These are phyloP conservation scores for Plantago major DNA, from an alignment of 257 asterid genomes.

Conservation along the genomic window DNA sequence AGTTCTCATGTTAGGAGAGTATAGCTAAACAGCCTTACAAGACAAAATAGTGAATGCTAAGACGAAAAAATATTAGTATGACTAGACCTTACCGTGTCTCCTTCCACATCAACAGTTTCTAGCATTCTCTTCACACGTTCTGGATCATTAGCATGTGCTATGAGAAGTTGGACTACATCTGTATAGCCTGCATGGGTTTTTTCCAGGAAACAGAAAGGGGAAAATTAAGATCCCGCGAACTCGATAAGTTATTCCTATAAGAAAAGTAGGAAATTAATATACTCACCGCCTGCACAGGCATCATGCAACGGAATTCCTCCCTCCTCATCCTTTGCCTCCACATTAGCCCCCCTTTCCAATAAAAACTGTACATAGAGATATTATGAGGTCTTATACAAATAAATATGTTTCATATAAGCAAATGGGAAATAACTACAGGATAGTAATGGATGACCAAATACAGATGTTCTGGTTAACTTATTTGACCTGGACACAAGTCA, in stretches of 20 bases:
- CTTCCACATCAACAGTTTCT: conserved; percentile 67
- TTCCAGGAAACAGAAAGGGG: conserved; percentile 1
- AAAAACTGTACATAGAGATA: conserved; percentile 41
- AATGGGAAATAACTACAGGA: not conserved
- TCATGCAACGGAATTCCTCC: conserved; percentile 82
- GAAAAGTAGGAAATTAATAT: not conserved
- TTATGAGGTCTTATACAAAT: not conserved
- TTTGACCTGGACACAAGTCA: conserved; percentile 71
- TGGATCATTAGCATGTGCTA: conserved; percentile 42
- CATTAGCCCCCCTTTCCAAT: conserved; percentile 64
- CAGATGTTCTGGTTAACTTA: conserved; percentile 12
- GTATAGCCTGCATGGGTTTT: conserved; percentile 45
- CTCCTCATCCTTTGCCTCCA: conserved; percentile 75
- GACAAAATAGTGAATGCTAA: not conserved
- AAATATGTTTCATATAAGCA: not conserved
- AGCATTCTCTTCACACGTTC: conserved; percentile 57
- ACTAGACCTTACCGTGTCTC: conserved; percentile 63
- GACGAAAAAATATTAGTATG: conserved; percentile 1
- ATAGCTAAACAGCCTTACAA: not conserved
- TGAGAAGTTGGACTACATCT: conserved; percentile 54
- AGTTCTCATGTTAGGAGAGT: conserved; percentile 7
- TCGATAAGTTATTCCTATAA: not conserved
- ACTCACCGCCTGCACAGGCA: conserved; percentile 86
- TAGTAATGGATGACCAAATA: not conserved
- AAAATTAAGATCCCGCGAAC: conserved; percentile 2